Percentiles rank a stretch among this genome's conserved stretches.
phyloP scores from a whole-genome alignment of 2,329 filamentous ascomycete species.

The Ceratocystis colombiana region DNA sequence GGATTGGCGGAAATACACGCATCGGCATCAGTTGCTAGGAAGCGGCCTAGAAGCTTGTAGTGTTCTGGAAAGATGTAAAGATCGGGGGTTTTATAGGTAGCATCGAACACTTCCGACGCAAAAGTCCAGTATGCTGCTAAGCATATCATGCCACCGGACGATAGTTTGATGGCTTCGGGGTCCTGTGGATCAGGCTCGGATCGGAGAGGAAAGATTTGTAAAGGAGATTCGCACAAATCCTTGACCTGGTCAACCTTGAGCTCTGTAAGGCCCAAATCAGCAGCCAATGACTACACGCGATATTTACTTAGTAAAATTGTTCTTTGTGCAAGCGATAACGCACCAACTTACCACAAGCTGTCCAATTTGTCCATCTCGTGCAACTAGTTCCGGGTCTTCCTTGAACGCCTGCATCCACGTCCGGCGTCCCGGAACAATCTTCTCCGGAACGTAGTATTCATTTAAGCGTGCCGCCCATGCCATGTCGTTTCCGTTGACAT shows the following conservation, averaged over 20 bases:
- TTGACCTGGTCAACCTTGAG: constrained; percentile 40
- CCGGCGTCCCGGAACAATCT: constrained; percentile 49
- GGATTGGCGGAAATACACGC: constrained; percentile 40
- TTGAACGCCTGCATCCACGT: constrained; percentile 56
- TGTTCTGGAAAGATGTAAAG: constrained; percentile 54
- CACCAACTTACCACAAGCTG: constrained; percentile 52
- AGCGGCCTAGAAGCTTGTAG: constrained; percentile 42
- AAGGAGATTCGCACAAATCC: constrained; percentile 36
- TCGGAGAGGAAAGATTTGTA: constrained; percentile 39
- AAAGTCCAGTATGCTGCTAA: constrained; percentile 54
- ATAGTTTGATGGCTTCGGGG: constrained; percentile 46
- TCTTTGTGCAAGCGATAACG: not conserved
- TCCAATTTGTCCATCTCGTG: constrained; percentile 57
- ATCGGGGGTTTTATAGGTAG: constrained; percentile 43
- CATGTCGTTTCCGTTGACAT: constrained; percentile 51
- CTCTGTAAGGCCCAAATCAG: constrained; percentile 48
- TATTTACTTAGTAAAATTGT: not conserved
- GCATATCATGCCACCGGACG: constrained; percentile 49
- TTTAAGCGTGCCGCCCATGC: constrained; percentile 55
- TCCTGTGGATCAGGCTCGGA: constrained; percentile 39
- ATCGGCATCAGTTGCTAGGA: constrained; percentile 44
- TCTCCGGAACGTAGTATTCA: constrained; percentile 57
- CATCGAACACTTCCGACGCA: constrained; percentile 50
- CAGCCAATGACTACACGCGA: constrained; percentile 45
- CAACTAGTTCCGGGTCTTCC: constrained; percentile 50